These are phyloP conservation scores for Dothistroma pini DNA, from an alignment of 2,329 filamentous ascomycete genomes.

Conservation along the genomic window DNA sequence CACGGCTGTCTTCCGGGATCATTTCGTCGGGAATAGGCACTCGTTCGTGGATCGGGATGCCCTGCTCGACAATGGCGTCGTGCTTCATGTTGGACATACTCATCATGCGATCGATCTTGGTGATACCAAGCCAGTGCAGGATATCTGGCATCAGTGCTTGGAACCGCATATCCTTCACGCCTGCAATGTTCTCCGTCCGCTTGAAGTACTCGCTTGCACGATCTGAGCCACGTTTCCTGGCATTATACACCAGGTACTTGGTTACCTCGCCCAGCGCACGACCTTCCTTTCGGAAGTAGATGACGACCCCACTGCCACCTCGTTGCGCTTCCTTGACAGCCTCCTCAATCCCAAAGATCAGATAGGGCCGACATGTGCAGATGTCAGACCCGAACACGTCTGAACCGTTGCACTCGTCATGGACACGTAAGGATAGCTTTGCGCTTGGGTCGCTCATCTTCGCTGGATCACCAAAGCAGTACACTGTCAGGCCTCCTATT, in stretches of 20 bases:
- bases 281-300: slow-evolving; percentile 98
- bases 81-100: slow-evolving; percentile 99
- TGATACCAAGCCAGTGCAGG: slow-evolving; percentile 95
- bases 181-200: slow-evolving; percentile 96
- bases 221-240: slow-evolving; percentile 73
- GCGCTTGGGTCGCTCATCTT: slow-evolving; percentile 87
- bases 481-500: slow-evolving; percentile 92
- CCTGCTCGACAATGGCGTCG: slow-evolving; percentile 70
- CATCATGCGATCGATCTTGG: slow-evolving; percentile 97
- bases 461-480: slow-evolving; percentile 92
- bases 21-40: slow-evolving; percentile 89
- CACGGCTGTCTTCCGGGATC: slow-evolving; percentile 90
- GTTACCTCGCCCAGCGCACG: slow-evolving; percentile 92
- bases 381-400: slow-evolving; percentile 98
- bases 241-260: slow-evolving; percentile 80
- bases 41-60: slow-evolving; percentile 26
- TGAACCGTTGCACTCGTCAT: slow-evolving; percentile 88
- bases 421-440: slow-evolving; percentile 77
- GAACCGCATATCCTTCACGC: slow-evolving; percentile 92
- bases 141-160: slow-evolving; percentile 93
- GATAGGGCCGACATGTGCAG: slow-evolving; percentile 91
- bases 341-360: slow-evolving; percentile 96
- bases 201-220: slow-evolving; percentile 89
- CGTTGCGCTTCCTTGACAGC: slow-evolving; percentile 96
- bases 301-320: slow-evolving; percentile 89